Conservation (phyloP, 164 flowering plant genomes). For the Piper betle region DNA sequence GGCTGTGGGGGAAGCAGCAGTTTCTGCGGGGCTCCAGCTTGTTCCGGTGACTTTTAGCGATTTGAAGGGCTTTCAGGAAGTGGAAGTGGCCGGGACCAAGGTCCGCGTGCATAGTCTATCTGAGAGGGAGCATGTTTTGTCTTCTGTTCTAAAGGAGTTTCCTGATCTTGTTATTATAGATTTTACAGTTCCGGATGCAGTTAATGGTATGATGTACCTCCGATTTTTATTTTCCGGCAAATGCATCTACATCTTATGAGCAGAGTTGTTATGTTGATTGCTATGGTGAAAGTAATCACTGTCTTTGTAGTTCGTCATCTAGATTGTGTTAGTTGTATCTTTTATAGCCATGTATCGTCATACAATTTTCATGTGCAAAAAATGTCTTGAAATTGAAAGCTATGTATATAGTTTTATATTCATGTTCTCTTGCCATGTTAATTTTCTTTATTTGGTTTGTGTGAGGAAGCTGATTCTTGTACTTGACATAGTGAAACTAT, state of each 20-base stretch:
- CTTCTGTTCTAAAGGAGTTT: slow-evolving; percentile 40
- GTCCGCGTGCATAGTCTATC: slow-evolving; percentile 56
- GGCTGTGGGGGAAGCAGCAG: slow-evolving; percentile 79
- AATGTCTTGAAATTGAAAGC: no score
- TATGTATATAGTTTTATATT: no score
- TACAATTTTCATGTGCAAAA: neutral
- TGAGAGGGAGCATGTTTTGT: slow-evolving; percentile 49
- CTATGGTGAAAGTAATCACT: neutral
- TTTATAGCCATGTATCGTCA: neutral
- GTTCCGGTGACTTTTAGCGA: slow-evolving; percentile 67
- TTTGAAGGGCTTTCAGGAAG: slow-evolving; percentile 27
- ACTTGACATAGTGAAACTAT: no score
- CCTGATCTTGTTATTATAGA: slow-evolving; percentile 78
- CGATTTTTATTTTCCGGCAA: neutral
- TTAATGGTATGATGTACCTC: slow-evolving; percentile 55
- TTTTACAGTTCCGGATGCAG: slow-evolving; percentile 78
- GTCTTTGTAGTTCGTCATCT: neutral
- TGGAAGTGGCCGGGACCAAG: slow-evolving; percentile 50
- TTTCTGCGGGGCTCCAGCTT: slow-evolving; percentile 61
- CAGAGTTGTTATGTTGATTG: neutral
- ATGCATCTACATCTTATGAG: neutral
- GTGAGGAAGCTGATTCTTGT: neutral
- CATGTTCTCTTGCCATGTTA: neutral
- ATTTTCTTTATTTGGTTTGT: neutral
- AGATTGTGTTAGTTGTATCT: neutral